phyloP scores from a whole-genome alignment of 2,329 filamentous ascomycete genomes.

The Aspergillus hortae region DNA sequence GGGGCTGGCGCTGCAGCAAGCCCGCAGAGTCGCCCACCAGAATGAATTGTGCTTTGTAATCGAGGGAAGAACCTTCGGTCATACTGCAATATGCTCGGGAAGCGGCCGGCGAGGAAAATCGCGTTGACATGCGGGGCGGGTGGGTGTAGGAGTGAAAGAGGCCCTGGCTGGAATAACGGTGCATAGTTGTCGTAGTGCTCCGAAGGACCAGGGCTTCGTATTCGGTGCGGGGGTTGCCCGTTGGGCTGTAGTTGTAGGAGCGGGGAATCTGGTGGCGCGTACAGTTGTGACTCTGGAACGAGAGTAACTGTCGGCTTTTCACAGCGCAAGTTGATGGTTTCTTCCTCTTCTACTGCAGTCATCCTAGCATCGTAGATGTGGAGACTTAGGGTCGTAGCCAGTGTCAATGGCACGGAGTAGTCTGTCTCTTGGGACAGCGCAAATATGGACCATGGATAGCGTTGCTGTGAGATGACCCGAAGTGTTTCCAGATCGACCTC shows the following conservation, averaged over 20 bases:
- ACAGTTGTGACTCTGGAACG: conserved; percentile 27
- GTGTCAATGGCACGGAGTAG: conserved; percentile 68
- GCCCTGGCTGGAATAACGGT: conserved; percentile 73
- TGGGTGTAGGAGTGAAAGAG: conserved; percentile 77
- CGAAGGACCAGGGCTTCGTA: conserved; percentile 32
- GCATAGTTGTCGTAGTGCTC: conserved; percentile 54
- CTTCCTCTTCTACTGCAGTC: conserved; percentile 32
- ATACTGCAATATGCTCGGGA: conserved; percentile 84
- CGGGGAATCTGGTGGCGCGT: conserved; percentile 29
- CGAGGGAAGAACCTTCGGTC: conserved; percentile 81
- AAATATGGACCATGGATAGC: conserved; percentile 79
- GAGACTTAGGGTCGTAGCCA: conserved; percentile 77
- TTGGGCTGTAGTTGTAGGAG: conserved; percentile 30
- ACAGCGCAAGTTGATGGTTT: conserved; percentile 32
- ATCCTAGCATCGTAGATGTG: conserved; percentile 75
- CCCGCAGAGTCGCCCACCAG: conserved; percentile 73
- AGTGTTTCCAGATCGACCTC: conserved; percentile 78
- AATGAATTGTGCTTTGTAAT: conserved; percentile 74
- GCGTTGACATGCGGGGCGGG: conserved; percentile 64
- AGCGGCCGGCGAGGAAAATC: conserved; percentile 85
- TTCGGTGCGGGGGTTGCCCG: conserved; percentile 34
- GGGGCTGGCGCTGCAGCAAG: conserved; percentile 62
- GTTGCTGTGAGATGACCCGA: conserved; percentile 63
- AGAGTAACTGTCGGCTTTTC: conserved; percentile 25
- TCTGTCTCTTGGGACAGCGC: conserved; percentile 68